A percentile compares a stretch with the other conserved stretches of the same genome.
Conservation (phyloP, 2,329 filamentous ascomycete genomes). For the Aspergillus sp. region DNA sequence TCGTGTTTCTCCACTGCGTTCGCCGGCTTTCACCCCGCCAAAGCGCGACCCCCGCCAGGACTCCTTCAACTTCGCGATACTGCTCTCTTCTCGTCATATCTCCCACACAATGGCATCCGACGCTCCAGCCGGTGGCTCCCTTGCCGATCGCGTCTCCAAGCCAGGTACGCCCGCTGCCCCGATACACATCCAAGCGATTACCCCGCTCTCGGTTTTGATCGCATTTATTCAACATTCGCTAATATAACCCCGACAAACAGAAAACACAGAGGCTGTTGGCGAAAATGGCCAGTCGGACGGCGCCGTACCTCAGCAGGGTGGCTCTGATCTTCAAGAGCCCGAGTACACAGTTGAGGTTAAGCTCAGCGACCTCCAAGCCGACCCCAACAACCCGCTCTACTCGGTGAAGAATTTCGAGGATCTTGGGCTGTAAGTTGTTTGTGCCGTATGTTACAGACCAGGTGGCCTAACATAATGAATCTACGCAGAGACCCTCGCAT, state of each 20-base stretch:
- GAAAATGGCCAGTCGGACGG: constrained; percentile 41
- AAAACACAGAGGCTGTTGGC: constrained; percentile 14
- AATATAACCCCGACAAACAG: constrained; percentile 13
- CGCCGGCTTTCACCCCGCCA: constrained; percentile 7
- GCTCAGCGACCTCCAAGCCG: constrained; percentile 82
- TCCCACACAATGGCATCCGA: constrained; percentile 40
- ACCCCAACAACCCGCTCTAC: constrained; percentile 82
- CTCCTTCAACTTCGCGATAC: neutral
- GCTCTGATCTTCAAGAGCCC: constrained; percentile 64
- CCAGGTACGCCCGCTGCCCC: constrained; percentile 30
- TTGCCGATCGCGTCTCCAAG: constrained; percentile 51
- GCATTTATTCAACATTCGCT: constrained; percentile 14
- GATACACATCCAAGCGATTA: constrained; percentile 16
- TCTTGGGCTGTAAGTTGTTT: constrained; percentile 70
- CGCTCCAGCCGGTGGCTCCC: constrained; percentile 37
- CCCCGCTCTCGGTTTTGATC: constrained; percentile 3
- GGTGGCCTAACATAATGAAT: constrained; percentile 9
- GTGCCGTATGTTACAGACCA: neutral
- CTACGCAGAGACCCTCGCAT: constrained; percentile 59
- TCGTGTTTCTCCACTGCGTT: neutral
- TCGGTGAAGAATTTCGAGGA: constrained; percentile 83
- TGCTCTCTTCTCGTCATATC: neutral
- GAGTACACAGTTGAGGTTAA: constrained; percentile 90
- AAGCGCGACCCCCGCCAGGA: neutral
- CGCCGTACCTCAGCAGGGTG: constrained; percentile 38